These are phyloP conservation scores for Ilex paraguariensis DNA, from an alignment of 305 asterid genomes.

Conservation along the genomic window DNA sequence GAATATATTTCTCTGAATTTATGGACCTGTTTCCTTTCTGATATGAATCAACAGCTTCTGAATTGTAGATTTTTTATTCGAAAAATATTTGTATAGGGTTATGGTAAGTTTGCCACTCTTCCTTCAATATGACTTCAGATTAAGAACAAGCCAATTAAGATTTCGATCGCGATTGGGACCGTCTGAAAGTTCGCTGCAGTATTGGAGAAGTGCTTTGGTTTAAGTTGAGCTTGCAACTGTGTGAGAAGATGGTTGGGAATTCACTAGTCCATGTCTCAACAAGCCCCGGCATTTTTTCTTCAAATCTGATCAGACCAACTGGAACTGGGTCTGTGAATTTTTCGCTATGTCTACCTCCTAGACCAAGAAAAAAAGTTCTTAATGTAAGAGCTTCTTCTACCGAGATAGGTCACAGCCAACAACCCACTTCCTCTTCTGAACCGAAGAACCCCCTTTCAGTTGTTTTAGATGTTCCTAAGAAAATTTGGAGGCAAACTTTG, in stretches of 20 bases:
- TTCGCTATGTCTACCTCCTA: slow-evolving; percentile 35
- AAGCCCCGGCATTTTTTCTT: slow-evolving; percentile 31
- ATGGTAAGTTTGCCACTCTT: too few relatives aligned
- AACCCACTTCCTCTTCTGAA: slow-evolving; percentile 37
- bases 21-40: too few relatives aligned
- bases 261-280: slow-evolving; percentile 40
- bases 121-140: too few relatives aligned
- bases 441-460: slow-evolving; percentile 42
- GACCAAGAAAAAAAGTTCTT: slow-evolving; percentile 27
- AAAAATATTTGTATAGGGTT: too few relatives aligned
- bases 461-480: slow-evolving; percentile 57
- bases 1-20: too few relatives aligned
- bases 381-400: slow-evolving; percentile 41
- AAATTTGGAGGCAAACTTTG: slow-evolving; percentile 75
- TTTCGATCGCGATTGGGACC: too few relatives aligned
- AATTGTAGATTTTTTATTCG: too few relatives aligned
- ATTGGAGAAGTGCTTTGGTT: neutral
- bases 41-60: too few relatives aligned
- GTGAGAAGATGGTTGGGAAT: slow-evolving; percentile 44
- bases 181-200: too few relatives aligned
- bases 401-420: slow-evolving; percentile 34
- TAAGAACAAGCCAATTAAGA: too few relatives aligned
- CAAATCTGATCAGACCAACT: slow-evolving; percentile 27
- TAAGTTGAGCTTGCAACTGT: neutral
- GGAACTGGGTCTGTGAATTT: slow-evolving; percentile 29